These are phyloP conservation scores for Trichoderma erinaceum DNA, from an alignment of 495 filamentous ascomycete species.

Conservation along the genomic window DNA sequence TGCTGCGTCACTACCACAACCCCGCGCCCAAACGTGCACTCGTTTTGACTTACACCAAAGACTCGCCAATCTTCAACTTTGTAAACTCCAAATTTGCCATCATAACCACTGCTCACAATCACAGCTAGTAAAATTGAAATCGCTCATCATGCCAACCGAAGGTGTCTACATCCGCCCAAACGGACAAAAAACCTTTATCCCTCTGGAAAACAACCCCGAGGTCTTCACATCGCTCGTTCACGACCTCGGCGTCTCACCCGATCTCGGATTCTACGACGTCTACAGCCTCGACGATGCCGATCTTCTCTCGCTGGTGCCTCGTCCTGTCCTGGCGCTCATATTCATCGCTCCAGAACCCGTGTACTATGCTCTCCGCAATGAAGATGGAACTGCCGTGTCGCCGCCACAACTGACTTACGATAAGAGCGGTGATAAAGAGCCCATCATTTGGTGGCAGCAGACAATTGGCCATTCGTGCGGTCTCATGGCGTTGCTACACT, in stretches of 20 bases:
- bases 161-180: conserved; percentile 11
- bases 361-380: conserved; percentile 54
- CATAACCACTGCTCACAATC: too few species aligned
- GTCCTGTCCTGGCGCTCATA: conserved; percentile 67
- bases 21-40: not conserved
- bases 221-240: conserved; percentile 69
- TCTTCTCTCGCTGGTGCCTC: conserved; percentile 64
- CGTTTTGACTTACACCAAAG: too few species aligned
- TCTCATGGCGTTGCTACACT: conserved; percentile 74
- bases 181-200: conserved; percentile 15
- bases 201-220: conserved; percentile 56
- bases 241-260: conserved; percentile 59
- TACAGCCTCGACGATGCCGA: conserved; percentile 68
- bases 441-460: conserved; percentile 79
- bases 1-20: not conserved
- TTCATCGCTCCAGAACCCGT: conserved; percentile 66
- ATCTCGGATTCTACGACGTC: conserved; percentile 73
- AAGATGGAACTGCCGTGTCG: conserved; percentile 47
- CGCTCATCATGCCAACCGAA: conserved; percentile 3
- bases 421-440: conserved; percentile 35
- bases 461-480: conserved; percentile 87
- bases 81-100: too few species aligned
- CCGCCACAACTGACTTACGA: conserved; percentile 22
- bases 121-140: not conserved
- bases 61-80: too few species aligned